Base-by-base conservation (phyloP, 352 stramenopile species). In the Elongisporangium anandrum region DNA sequence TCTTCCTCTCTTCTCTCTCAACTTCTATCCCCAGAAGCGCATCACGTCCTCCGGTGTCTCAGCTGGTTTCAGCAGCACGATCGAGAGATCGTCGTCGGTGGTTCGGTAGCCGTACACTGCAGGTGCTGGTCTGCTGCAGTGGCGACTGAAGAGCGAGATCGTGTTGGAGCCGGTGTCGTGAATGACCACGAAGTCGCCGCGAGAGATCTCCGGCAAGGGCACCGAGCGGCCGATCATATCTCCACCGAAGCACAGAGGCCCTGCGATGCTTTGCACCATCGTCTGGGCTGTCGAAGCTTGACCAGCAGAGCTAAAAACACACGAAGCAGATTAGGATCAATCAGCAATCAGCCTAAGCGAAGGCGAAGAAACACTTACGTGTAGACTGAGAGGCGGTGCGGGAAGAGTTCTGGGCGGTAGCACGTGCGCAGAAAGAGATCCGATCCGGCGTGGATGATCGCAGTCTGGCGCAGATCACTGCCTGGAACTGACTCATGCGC, bases 221-320 rank as follows among this genome's bases (percentile, higher is more conserved):
- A 89, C 66, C 22, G 72, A 59, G 12, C 73, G 76, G n/a, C 76
- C 88, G 34, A 97, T 75, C 39, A 97, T 67, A 62, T 98, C 93
- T 3, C 92, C 93, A 7, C 87, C 82, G 50, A 98, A 98, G 62
- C 93, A 98, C 22, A 98, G 66, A 1, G 93, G 93, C 0, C 93
- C 93, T 16, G 88, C 93, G 52, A 98, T 82, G 54, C 97, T 92
- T 48, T 94, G 84, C 20, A 69, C 51, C 26, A 54, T 62, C 15
- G 74, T 2, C 0, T 73, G 66, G 45, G 76, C 72, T n/a, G 49
- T 74, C 5, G 82, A 92, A 52, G 67, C 57, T 47, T 71, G 41
- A 10, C 82, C 82, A 59, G 61, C 56, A 49, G 74, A 72, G 34
- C 81, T 92, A 52, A 16, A 49, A 2, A 61, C 16, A 53, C 13